A percentile compares a stretch with the other conserved stretches of the same genome.
phyloP scores from a whole-genome alignment of 2,329 filamentous ascomycete species.

The Hypoxylon sp. region DNA sequence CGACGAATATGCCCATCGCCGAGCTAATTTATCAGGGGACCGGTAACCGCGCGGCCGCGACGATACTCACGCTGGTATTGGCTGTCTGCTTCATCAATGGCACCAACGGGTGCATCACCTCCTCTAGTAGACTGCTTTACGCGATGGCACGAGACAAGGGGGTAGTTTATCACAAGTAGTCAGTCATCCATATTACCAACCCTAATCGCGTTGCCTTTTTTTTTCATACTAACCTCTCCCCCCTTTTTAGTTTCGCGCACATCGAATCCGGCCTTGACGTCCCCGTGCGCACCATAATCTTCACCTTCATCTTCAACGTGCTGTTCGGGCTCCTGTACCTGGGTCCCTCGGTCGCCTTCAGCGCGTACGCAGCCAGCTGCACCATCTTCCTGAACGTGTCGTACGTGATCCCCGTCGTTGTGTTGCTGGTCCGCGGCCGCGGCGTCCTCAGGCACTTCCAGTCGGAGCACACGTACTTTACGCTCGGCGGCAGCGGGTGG shows the following conservation, averaged over 20 bases:
- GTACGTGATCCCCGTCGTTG: conserved; percentile 57
- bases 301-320: conserved; percentile 58
- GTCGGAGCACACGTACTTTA: conserved; percentile 46
- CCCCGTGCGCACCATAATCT: conserved; percentile 56
- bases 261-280: conserved; percentile 56
- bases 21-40: conserved; percentile 60
- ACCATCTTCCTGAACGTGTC: conserved; percentile 61
- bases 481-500: conserved; percentile 49
- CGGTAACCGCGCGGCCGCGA: conserved; percentile 54
- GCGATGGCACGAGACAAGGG: conserved; percentile 61
- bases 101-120: conserved; percentile 58
- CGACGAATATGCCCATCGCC: conserved; percentile 59
- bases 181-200: background rate
- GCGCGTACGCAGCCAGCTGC: conserved; percentile 58
- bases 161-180: conserved; percentile 51
- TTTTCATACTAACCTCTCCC: background rate
- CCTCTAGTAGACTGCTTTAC: conserved; percentile 57
- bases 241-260: conserved; percentile 49
- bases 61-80: conserved; percentile 56
- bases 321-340: conserved; percentile 61
- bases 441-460: conserved; percentile 47
- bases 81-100: conserved; percentile 60
- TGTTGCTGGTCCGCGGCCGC: conserved; percentile 54
- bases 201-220: too few species aligned
- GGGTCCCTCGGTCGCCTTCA: conserved; percentile 60